Conservation (phyloP, 2,329 filamentous ascomycete species). For the Trichoderma sp. region DNA sequence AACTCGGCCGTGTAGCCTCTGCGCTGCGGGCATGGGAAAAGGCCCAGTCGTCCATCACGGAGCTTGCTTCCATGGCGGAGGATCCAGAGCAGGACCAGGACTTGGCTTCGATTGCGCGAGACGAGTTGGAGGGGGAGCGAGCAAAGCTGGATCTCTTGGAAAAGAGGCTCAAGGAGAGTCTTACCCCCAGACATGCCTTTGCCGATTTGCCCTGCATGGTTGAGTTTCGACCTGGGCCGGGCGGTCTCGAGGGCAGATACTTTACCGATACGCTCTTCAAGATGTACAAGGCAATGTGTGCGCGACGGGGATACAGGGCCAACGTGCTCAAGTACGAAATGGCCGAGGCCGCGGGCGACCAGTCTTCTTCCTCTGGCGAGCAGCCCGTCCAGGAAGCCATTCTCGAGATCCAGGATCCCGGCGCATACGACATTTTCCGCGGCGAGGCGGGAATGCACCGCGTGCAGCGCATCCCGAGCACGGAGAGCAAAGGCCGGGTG, state of each 20-base stretch:
- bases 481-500: conserved; percentile 86
- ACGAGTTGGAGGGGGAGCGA: conserved; percentile 74
- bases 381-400: conserved; percentile 82
- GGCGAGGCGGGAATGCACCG: conserved; percentile 93
- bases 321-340: conserved; percentile 80
- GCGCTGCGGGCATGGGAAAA: conserved; percentile 64
- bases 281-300: conserved; percentile 87
- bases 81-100: conserved; percentile 62
- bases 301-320: conserved; percentile 66
- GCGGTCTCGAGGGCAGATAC: conserved; percentile 86
- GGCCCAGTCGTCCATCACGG: conserved; percentile 55
- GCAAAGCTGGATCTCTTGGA: conserved; percentile 65
- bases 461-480: conserved; percentile 90
- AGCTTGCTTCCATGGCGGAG: conserved; percentile 56
- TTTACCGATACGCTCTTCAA: conserved; percentile 85
- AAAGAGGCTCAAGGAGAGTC: conserved; percentile 69
- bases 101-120: conserved; percentile 75
- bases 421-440: conserved; percentile 80
- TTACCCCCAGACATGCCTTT: conserved; percentile 89
- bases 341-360: conserved; percentile 64
- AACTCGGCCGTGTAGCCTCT: conserved; percentile 60
- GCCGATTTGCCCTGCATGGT: conserved; percentile 86
- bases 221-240: conserved; percentile 89
- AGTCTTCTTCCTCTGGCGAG: conserved; percentile 61
- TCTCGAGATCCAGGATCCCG: conserved; percentile 75